Evolutionary conservation across 805 yeast species (phyloP), one percentile per base, ranked within the genome.

Genomic region (Spathaspora gorwiae): DNA sequence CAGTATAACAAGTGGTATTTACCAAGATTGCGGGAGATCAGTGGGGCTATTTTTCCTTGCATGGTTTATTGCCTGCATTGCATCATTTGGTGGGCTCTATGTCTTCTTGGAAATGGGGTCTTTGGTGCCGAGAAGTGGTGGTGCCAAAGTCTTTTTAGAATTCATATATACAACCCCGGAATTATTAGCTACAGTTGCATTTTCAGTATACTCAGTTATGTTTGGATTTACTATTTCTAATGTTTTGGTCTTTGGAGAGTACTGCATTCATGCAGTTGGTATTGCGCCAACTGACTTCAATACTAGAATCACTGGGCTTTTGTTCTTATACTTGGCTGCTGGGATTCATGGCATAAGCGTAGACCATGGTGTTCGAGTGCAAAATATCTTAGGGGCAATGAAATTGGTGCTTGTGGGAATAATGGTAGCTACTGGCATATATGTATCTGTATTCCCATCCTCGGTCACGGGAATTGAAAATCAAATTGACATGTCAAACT

Each of bases 51-150:
- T 83, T 57, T 75, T 84, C 39, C 47, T 68, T 0, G 76, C 85
- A 1, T 86, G 94, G 94, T 29, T 72, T 2, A 56, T 81, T 9
- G 82, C 88, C 4, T 83, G 83, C 1, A 40, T 75, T 5, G 67
- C 83, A 47, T 80, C 90, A 9, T 80, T 82, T 61, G 73, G 85
- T 11, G 92, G 92, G 0, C 60, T 85, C 19, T 80, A 72, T 54
- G 75, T 84, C 37, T 86, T 76, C 57, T 61, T 86, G 44, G 92
- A 86, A 55, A 61, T 85, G 46, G 94, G 92, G 0, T 76, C 84
- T 7, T 70, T 83, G 55, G 68, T 84, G 8, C 90, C 92, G 0
- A 67, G 85, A 53, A 81, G 83, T 48, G 94, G 95, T 2, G 95
- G 92, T 0, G 76, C 83, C 35, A 86, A 86, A 56, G 82, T 80